Conservation (phyloP, 83 land plant species). For the Diphasiastrum complanatum region DNA sequence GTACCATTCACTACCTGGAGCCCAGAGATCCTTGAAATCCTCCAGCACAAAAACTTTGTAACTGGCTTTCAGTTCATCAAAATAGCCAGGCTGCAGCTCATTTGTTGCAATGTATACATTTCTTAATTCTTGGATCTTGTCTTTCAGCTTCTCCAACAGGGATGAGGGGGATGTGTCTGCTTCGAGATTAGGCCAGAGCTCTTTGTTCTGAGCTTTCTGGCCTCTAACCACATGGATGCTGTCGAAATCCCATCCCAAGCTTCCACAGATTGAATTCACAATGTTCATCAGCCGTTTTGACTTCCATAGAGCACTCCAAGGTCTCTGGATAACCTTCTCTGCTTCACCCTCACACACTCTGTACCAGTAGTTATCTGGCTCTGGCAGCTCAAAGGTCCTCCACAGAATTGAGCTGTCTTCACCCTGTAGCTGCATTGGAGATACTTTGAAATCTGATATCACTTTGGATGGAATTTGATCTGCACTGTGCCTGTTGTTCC, state of each 20-base stretch:
- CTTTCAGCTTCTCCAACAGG: slow-evolving; percentile 42
- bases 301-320: slow-evolving; percentile 89
- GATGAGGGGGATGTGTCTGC: slow-evolving; percentile 68
- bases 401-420: slow-evolving; percentile 56
- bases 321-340: slow-evolving; percentile 71
- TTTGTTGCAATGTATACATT: slow-evolving; percentile 73
- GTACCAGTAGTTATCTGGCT: slow-evolving; percentile 87
- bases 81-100: slow-evolving; percentile 53
- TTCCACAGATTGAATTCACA: slow-evolving; percentile 59
- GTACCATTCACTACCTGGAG: slow-evolving; percentile 71
- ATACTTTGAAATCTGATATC: slow-evolving; percentile 51
- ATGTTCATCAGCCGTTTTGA: slow-evolving; percentile 76
- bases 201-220: slow-evolving; percentile 62
- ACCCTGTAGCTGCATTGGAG: slow-evolving; percentile 59
- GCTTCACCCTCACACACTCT: slow-evolving; percentile 92
- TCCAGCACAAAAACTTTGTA: slow-evolving; percentile 57
- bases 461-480: slow-evolving; percentile 23
- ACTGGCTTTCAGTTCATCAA: slow-evolving; percentile 63
- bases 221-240: slow-evolving; percentile 79
- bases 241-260: slow-evolving; percentile 85
- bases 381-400: slow-evolving; percentile 66
- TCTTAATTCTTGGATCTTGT: slow-evolving; percentile 54
- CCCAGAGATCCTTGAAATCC: slow-evolving; percentile 81
- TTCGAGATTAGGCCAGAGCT: slow-evolving; percentile 78
- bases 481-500: slow-evolving; percentile 55